Conservation (phyloP, 2,329 filamentous ascomycete genomes). For the Phyllosticta citrichinensis region DNA sequence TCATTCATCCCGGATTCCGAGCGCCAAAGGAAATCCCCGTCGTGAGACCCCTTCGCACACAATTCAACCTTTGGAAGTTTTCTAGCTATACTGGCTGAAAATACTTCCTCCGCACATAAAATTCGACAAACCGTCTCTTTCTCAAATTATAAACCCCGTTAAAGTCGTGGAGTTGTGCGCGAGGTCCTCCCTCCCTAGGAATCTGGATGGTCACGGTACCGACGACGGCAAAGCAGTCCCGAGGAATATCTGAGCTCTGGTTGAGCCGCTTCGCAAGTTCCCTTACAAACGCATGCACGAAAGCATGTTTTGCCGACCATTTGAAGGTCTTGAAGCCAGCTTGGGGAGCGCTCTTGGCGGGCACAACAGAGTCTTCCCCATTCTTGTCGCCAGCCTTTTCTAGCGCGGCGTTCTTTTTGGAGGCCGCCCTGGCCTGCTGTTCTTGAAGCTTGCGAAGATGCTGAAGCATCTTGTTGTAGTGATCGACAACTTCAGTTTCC, state of each 20-base stretch:
- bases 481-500: background rate
- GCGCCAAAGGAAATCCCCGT: too few relatives aligned
- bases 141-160: background rate
- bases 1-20: background rate
- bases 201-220: background rate
- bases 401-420: constrained; percentile 14
- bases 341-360: background rate
- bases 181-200: background rate
- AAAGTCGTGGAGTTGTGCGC: background rate
- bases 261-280: background rate
- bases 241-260: background rate
- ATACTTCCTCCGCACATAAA: background rate
- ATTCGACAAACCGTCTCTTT: background rate
- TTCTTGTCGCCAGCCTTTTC: background rate
- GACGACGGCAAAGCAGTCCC: background rate
- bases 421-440: background rate
- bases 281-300: background rate
- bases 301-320: background rate
- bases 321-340: background rate
- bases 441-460: background rate
- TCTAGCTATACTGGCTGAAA: background rate
- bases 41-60: too few relatives aligned
- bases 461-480: background rate
- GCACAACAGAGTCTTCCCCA: background rate
- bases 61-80: background rate